Conservation (phyloP, 139 green algal genomes). For the Gonium pectorale region DNA sequence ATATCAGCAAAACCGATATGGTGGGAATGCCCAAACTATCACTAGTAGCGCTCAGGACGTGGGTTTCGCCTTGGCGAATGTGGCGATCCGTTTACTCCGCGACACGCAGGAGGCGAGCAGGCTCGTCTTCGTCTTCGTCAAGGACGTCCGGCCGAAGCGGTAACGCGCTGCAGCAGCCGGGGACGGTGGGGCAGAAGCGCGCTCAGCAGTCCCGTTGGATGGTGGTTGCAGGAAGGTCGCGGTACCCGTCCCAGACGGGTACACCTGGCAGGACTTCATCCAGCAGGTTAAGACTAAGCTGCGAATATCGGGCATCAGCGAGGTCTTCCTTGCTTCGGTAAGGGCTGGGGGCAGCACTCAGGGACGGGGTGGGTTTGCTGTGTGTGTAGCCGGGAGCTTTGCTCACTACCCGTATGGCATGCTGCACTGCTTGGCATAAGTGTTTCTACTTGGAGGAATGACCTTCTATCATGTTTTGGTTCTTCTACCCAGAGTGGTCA, state of each 20-base stretch:
- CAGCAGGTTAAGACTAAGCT: constrained; percentile 79
- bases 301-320: constrained; percentile 74
- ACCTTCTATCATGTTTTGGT: too few species aligned
- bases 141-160: constrained; percentile 80
- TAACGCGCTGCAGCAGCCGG: too few species aligned
- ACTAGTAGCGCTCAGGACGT: too few species aligned
- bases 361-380: too few species aligned
- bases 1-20: constrained; percentile 45
- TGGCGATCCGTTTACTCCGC: too few species aligned
- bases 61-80: too few species aligned
- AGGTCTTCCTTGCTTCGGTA: constrained; percentile 79
- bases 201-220: background rate
- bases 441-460: too few species aligned
- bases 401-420: too few species aligned
- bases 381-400: too few species aligned
- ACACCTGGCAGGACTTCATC: constrained; percentile 80
- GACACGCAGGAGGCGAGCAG: constrained; percentile 84
- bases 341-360: background rate
- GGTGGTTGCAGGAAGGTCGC: constrained; percentile 80
- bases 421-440: too few species aligned
- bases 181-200: too few species aligned
- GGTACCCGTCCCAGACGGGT: constrained; percentile 81
- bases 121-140: constrained; percentile 87
- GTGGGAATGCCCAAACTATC: too few species aligned
- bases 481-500: constrained; percentile 75